phyloP scores from a whole-genome alignment of 2,329 filamentous ascomycete genomes.

The Colletotrichum tanaceti region DNA sequence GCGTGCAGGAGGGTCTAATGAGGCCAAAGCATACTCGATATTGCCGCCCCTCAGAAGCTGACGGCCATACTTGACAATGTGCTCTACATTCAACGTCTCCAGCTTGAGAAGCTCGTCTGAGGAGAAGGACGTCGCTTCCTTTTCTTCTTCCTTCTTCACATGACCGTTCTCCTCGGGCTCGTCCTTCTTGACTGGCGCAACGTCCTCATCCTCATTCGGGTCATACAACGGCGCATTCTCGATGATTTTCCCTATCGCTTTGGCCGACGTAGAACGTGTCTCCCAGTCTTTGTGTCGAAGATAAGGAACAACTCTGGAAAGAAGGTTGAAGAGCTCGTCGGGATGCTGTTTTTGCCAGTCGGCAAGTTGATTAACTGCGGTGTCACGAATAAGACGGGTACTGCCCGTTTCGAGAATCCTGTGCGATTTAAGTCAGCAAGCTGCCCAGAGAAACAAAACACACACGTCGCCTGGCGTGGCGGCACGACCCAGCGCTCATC shows the following conservation, averaged over 20 bases:
- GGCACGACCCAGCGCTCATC: not conserved
- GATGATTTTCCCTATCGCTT: slow-evolving; percentile 93
- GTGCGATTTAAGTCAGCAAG: slow-evolving; percentile 41
- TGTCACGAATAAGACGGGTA: slow-evolving; percentile 94
- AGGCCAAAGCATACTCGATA: slow-evolving; percentile 85
- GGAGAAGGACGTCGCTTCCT: slow-evolving; percentile 55
- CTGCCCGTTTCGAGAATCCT: slow-evolving; percentile 97
- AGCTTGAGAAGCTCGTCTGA: slow-evolving; percentile 76
- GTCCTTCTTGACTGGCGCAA: slow-evolving; percentile 57
- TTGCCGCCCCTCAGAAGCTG: slow-evolving; percentile 86
- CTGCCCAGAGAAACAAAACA: not conserved
- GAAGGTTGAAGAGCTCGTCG: slow-evolving; percentile 94
- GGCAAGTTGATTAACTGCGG: slow-evolving; percentile 94
- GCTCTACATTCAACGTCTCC: slow-evolving; percentile 79
- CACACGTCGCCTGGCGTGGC: not conserved
- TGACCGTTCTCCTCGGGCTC: slow-evolving; percentile 54
- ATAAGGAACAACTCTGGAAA: slow-evolving; percentile 95
- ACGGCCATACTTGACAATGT: slow-evolving; percentile 85
- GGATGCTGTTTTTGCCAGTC: slow-evolving; percentile 99
- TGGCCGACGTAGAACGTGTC: slow-evolving; percentile 90
- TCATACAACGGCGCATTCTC: slow-evolving; percentile 89
- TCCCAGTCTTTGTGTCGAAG: slow-evolving; percentile 97
- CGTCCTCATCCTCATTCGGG: slow-evolving; percentile 80
- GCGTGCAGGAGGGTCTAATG: slow-evolving; percentile 83
- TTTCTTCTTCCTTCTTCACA: slow-evolving; percentile 72